A percentile compares a stretch with the other conserved stretches of the same genome.
Conservation (phyloP, 2,329 filamentous ascomycete genomes). For the Colletotrichum gloeosporioides region DNA sequence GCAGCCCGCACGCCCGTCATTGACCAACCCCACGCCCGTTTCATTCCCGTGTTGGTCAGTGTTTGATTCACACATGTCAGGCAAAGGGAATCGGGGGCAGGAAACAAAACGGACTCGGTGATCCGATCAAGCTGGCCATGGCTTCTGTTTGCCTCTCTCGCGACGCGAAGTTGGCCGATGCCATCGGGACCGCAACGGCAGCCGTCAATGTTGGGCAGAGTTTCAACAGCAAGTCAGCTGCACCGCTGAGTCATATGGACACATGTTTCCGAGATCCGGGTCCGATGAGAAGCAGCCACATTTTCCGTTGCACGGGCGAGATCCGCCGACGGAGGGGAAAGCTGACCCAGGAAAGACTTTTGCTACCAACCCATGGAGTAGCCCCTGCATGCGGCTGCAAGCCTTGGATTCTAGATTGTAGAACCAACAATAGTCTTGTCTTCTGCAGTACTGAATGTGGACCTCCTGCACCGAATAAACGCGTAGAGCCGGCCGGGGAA, state of each 20-base stretch:
- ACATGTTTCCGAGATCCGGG: neutral
- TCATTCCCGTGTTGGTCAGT: neutral
- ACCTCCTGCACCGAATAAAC: neutral
- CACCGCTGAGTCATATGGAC: neutral
- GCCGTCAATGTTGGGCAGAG: neutral
- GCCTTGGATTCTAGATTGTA: neutral
- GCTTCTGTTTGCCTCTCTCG: neutral
- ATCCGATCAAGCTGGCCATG: neutral
- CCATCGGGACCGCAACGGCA: slow-evolving; percentile 3
- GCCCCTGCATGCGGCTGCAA: neutral
- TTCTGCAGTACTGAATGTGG: neutral
- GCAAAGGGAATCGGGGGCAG: neutral
- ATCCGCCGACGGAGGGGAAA: neutral
- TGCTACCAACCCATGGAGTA: neutral
- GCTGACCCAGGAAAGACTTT: neutral
- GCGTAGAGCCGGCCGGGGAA: neutral
- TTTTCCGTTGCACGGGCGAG: neutral
- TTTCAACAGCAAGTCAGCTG: slow-evolving; percentile 1
- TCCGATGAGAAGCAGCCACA: neutral
- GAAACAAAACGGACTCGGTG: neutral
- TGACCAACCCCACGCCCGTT: neutral
- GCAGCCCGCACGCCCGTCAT: neutral
- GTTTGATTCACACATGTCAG: neutral
- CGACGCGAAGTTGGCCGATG: slow-evolving; percentile 7
- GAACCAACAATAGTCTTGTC: neutral